Conservation (phyloP, 805 yeast genomes). For the Candida nitratophila region DNA sequence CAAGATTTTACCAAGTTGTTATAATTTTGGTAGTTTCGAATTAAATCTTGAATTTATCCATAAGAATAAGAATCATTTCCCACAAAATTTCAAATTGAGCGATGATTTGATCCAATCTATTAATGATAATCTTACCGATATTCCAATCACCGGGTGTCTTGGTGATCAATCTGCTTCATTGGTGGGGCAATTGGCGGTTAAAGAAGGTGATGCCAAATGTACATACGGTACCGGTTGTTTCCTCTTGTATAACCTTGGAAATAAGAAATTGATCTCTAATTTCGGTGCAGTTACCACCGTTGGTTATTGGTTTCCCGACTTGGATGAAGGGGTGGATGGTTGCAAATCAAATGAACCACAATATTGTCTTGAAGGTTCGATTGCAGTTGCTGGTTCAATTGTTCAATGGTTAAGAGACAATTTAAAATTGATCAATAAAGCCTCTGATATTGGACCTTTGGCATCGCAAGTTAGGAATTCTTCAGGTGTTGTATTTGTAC, state of each 20-base stretch:
- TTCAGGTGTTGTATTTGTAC: slow-evolving; percentile 91
- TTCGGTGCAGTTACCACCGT: slow-evolving; percentile 86
- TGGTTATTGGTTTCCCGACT: slow-evolving; percentile 80
- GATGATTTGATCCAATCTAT: slow-evolving; percentile 42
- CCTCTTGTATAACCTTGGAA: slow-evolving; percentile 81
- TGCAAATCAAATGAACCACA: slow-evolving; percentile 49
- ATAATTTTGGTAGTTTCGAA: slow-evolving; percentile 65
- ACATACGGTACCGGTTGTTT: slow-evolving; percentile 97
- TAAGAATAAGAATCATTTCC: slow-evolving; percentile 6
- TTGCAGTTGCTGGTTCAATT: slow-evolving; percentile 92
- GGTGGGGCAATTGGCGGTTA: slow-evolving; percentile 86
- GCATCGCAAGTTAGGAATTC: slow-evolving; percentile 75
- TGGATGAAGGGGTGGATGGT: slow-evolving; percentile 35
- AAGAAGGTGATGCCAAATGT: slow-evolving; percentile 83
- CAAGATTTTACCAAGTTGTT: slow-evolving; percentile 70
- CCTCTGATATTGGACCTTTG: slow-evolving; percentile 85
- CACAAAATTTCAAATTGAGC: slow-evolving; percentile 2
- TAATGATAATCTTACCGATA: slow-evolving; percentile 39
- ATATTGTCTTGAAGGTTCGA: slow-evolving; percentile 90
- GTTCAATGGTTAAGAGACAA: slow-evolving; percentile 94
- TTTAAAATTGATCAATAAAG: slow-evolving; percentile 69
- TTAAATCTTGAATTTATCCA: slow-evolving; percentile 42
- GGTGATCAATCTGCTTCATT: slow-evolving; percentile 94
- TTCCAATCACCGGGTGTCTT: slow-evolving; percentile 82
- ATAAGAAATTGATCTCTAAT: slow-evolving; percentile 56